These are phyloP conservation scores for Beverwykella pulmonaria DNA, from an alignment of 495 filamentous ascomycete species.

Conservation along the genomic window DNA sequence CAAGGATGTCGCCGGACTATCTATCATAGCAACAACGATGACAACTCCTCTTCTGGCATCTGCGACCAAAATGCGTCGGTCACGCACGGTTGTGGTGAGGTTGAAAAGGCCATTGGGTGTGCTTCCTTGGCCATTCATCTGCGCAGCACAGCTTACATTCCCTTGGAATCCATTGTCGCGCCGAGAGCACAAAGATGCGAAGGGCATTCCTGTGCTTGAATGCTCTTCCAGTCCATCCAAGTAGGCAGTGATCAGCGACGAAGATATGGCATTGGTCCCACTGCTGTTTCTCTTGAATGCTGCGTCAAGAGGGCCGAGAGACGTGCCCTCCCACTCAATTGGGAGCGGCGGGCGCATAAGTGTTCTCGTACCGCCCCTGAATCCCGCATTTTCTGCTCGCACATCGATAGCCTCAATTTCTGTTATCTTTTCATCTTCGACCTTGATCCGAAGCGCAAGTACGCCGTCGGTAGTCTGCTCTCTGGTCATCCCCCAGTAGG, in stretches of 20 bases:
- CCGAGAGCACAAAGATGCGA: background rate
- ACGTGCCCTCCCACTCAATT: constrained; percentile 10
- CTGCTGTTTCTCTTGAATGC: background rate
- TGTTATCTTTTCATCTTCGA: constrained; percentile 37
- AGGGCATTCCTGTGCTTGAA: background rate
- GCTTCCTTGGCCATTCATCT: constrained; percentile 1
- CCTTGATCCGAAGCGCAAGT: constrained; percentile 39
- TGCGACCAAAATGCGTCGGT: constrained; percentile 5
- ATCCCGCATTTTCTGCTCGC: background rate
- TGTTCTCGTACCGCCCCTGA: constrained; percentile 1
- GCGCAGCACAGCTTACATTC: background rate
- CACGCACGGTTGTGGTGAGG: background rate
- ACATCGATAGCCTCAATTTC: constrained; percentile 42
- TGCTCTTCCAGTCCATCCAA: background rate
- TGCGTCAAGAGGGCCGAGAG: constrained; percentile 1
- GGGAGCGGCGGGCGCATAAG: constrained; percentile 18
- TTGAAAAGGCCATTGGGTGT: constrained; percentile 6
- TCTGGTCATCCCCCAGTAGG: constrained; percentile 18
- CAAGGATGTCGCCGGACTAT: background rate
- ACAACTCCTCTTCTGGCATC: constrained; percentile 13
- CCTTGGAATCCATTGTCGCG: constrained; percentile 15
- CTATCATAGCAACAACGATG: constrained; percentile 8
- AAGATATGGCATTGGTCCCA: background rate
- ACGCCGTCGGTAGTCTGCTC: constrained; percentile 32
- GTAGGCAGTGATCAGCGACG: background rate